Evolutionary conservation across 2,329 filamentous ascomycete genomes (phyloP), one percentile per base, ranked within the genome.

Genomic region (Ustulina deusta): DNA sequence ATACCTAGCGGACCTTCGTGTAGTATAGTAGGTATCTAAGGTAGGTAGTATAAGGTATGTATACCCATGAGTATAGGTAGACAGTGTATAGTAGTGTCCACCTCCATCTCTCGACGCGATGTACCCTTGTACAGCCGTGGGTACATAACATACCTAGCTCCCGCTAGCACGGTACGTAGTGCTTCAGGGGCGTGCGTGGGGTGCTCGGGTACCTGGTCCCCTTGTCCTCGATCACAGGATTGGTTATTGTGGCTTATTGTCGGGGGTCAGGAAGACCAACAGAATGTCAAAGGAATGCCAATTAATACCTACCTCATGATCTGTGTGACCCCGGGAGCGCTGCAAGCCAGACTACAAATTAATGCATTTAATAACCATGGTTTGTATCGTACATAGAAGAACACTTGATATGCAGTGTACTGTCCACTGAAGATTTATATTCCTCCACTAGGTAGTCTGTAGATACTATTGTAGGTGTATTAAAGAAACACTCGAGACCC

Each of bases 201-300:
- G 25, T 36, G 6, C 25, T n/a, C 25, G 15, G 52, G 42, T 55
- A 55, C 48, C 15, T 27, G 49, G 44, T 52, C 27, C 58, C 15
- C 2, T n/a, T 32, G 49, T 38, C 34, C 11, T 42, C 17, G 55
- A 49, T 29, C 42, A 44, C 20, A 62, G 36, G 44, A 65, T 58
- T 40, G 51, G 44, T 29, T 15, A 51, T 52, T 62, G 56, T 57
- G 58, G 62, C 62, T 61, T 63, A 40, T 22, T 38, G 22, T 22
- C 44, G 61, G 51, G 29, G 25, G 6, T 52, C 46, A 48, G 58
- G 36, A n/a, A 49, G 46, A 22, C 29, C 29, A 48, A 34, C 11
- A 34, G 25, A 46, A 49, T 11, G 22, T n/a, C 27, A 29, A 27
- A 51, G 32, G 20, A 42, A 52, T 51, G 25, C 13, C 27, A 52